phyloP scores from a whole-genome alignment of 2,329 filamentous ascomycete species.

The Colletotrichum higginsianum region DNA sequence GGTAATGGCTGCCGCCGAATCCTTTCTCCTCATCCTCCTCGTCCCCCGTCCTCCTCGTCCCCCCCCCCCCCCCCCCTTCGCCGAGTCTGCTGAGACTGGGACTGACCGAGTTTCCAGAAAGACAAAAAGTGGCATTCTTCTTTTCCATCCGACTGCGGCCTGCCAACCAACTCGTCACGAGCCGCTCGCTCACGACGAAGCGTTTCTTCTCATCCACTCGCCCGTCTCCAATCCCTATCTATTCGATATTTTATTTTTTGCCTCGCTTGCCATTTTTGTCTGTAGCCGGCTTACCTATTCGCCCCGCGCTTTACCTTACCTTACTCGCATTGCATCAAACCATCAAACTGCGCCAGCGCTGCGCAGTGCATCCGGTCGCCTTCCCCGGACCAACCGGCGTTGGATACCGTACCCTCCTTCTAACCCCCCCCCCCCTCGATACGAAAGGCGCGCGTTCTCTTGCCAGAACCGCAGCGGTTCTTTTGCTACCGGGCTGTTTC shows the following conservation, averaged over 20 bases:
- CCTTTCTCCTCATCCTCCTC: too few relatives aligned
- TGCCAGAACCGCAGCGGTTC: too few relatives aligned
- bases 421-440: background rate
- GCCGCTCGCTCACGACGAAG: background rate
- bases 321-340: slow-evolving; percentile 22
- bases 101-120: slow-evolving; percentile 19
- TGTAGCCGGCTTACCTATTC: background rate
- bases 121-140: background rate
- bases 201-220: slow-evolving; percentile 22
- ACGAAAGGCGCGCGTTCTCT: too few relatives aligned
- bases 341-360: background rate
- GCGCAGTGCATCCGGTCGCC: slow-evolving; percentile 29
- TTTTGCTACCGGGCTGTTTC: too few relatives aligned
- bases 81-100: slow-evolving; percentile 25
- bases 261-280: slow-evolving; percentile 24
- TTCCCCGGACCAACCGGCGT: slow-evolving; percentile 35
- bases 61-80: slow-evolving; percentile 7
- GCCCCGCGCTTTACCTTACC: slow-evolving; percentile 17
- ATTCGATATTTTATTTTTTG: background rate
- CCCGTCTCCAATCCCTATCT: slow-evolving; percentile 31
- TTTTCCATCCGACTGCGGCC: background rate
- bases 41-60: background rate
- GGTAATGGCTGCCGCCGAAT: background rate
- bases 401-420: background rate
- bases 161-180: slow-evolving; percentile 23